phyloP scores from a whole-genome alignment of 306 rosid genomes.

The Hippophae gyantsensis region DNA sequence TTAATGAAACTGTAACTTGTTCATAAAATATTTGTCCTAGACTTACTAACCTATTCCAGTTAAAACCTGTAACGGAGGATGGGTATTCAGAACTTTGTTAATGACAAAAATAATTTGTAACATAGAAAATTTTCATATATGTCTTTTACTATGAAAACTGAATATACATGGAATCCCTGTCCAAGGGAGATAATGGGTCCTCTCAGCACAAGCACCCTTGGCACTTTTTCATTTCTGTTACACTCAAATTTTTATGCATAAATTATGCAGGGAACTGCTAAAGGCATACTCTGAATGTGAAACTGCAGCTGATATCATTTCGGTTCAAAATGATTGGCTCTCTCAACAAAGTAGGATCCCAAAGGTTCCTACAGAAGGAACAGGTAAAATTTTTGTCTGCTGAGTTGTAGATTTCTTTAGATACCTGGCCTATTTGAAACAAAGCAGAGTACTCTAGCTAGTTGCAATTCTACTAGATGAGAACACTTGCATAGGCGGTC shows the following conservation, averaged over 20 bases:
- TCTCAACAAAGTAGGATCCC: slow-evolving; percentile 53
- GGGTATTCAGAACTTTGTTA: not conserved
- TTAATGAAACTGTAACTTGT: slow-evolving; percentile 1
- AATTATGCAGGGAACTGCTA: slow-evolving; percentile 64
- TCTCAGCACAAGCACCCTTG: not conserved
- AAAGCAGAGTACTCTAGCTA: not conserved
- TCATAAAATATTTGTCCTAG: not conserved
- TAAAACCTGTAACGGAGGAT: slow-evolving; percentile 6
- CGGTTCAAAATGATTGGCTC: slow-evolving; percentile 81
- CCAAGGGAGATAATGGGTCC: slow-evolving; percentile 1
- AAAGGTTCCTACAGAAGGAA: slow-evolving; percentile 33
- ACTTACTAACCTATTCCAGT: not conserved
- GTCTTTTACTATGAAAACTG: too few relatives aligned
- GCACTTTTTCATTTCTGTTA: slow-evolving; percentile 5
- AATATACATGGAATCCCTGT: not conserved
- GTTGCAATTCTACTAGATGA: too few relatives aligned
- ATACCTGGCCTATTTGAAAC: not conserved
- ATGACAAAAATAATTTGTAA: not conserved
- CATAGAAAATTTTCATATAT: too few relatives aligned
- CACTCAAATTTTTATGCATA: not conserved
- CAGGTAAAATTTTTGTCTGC: slow-evolving; percentile 34
- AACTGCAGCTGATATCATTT: slow-evolving; percentile 62
- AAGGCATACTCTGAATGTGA: slow-evolving; percentile 75
- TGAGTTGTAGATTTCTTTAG: not conserved
- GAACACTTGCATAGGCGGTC: too few relatives aligned